A percentile compares a stretch with the other conserved stretches of the same genome.
These are phyloP conservation scores for Phyllosticta citriasiana DNA, from an alignment of 2,329 filamentous ascomycete species.

Conservation along the genomic window DNA sequence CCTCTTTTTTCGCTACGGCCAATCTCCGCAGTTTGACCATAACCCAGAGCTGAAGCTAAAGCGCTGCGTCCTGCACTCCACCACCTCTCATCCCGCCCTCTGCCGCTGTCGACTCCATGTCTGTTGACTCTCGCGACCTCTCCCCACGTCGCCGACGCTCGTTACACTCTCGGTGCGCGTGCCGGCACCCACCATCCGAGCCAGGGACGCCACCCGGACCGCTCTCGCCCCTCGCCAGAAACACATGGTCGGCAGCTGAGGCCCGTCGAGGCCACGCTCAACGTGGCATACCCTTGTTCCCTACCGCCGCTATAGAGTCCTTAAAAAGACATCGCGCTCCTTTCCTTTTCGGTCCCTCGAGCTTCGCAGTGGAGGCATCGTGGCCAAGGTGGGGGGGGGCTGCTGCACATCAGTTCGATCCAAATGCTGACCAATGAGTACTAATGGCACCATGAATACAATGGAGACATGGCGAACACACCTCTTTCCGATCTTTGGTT, in stretches of 20 bases:
- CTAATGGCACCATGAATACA: too few species aligned
- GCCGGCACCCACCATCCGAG: neutral
- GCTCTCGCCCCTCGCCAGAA: neutral
- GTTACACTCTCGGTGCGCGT: neutral
- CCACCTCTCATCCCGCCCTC: neutral
- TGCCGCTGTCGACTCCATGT: neutral
- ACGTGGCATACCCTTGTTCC: neutral
- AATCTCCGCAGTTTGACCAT: neutral
- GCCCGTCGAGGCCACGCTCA: neutral
- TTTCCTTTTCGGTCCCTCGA: neutral
- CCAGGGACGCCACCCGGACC: too few species aligned
- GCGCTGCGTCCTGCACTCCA: neutral
- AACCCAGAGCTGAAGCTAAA: neutral
- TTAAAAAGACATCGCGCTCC: neutral
- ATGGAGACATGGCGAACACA: too few species aligned
- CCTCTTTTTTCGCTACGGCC: neutral
- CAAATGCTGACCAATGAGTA: neutral
- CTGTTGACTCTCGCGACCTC: too few species aligned
- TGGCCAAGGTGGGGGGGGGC: neutral
- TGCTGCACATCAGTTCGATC: neutral
- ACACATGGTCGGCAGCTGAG: neutral
- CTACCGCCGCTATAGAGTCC: neutral
- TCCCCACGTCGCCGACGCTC: neutral
- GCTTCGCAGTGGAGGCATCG: neutral
- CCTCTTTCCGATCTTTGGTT: too few species aligned